phyloP scores from a whole-genome alignment of 257 asterid genomes.

The Anisodus tanguticus region DNA sequence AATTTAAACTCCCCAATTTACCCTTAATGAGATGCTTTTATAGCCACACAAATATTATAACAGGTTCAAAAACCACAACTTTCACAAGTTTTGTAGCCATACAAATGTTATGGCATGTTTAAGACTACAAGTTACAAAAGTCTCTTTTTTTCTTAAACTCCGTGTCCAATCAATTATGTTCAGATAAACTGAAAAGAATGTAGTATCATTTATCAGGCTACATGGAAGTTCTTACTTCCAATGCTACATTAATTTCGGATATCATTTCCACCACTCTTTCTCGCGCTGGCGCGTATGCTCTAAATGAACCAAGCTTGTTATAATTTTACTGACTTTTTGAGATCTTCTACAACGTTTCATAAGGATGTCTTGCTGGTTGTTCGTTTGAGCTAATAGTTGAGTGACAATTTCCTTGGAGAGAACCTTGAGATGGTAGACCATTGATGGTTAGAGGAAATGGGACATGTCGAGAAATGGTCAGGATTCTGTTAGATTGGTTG shows the following conservation, averaged over 20 bases:
- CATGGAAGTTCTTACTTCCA: neutral
- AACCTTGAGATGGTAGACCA: neutral
- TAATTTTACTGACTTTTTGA: neutral
- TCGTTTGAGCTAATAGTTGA: neutral
- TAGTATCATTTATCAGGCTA: neutral
- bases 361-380: neutral
- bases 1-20: neutral
- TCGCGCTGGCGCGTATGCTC: neutral
- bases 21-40: neutral
- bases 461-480: neutral
- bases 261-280: neutral
- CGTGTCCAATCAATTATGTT: neutral
- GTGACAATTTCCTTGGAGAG: neutral
- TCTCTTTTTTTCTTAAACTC: neutral
- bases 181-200: conserved; percentile 2
- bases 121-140: neutral
- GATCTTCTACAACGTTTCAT: neutral
- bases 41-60: neutral
- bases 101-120: neutral
- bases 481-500: neutral
- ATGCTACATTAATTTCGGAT: neutral
- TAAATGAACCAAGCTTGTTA: conserved; percentile 14
- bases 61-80: neutral
- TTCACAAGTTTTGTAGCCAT: neutral
- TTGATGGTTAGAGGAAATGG: neutral